Base-by-base conservation (phyloP, 1,284 basidiomycete species). In the Cryptococcus wingfieldii region DNA sequence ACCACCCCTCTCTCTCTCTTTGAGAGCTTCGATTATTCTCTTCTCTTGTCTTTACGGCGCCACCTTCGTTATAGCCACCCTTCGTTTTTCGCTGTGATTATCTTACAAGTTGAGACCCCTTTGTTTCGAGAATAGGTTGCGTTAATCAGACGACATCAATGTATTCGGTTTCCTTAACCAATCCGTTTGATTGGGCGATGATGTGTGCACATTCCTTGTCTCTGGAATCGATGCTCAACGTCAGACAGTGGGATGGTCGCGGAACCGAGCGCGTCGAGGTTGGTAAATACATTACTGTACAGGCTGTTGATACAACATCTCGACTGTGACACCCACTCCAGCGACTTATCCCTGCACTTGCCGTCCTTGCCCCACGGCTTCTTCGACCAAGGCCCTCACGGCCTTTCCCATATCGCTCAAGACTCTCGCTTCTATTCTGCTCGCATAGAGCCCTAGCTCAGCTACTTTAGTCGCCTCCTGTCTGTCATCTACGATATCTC, bases 21-120 rank as follows among this genome's bases (percentile, higher is more conserved):
- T 39, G 43, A n/a, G 50, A 50, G n/a, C n/a, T 27, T 42, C 9
- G 16, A 10, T 12, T 45, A 5, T 48, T 12, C 31, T 38, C 19
- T 23, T 47, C 16, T 9, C 27, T 14, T 14, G n/a, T 45, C 13
- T 14, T 34, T 45, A 23, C 27, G 44, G 44, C 19, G 44, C 19
- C 13, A 45, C 44, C 44, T 23, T 25, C 23, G 7, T 34, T 34
- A 34, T 34, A 34, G 31, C 31, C 31, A 12, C 5, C 38, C 54
- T 68, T 73, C 70, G 68, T 62, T 73, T 66, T 73, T 73, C 69
- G 69, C 67, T 73, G 55, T 52, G 47, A 55, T 39, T 41, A 39
- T 53, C 14, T 46, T 48, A 43, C 42, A 18, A 45, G 16, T 45
- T 38, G 51, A 39, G 47, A 28, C 28, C 27, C 14, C 38, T 28